Conservation (phyloP, 2,329 filamentous ascomycete species). For the Claviceps capensis region DNA sequence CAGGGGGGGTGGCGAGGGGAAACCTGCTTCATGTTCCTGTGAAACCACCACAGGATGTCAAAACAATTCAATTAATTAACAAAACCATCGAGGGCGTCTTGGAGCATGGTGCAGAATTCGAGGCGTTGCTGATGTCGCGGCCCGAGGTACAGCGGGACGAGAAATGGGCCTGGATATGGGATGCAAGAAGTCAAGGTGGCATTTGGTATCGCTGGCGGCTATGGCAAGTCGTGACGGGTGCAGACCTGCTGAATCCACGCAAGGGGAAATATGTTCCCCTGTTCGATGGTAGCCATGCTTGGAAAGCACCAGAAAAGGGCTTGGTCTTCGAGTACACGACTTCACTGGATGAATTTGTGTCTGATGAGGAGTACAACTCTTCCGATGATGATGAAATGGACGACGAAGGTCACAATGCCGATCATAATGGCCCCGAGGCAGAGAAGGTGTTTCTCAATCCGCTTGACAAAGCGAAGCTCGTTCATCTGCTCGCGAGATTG, state of each 20-base stretch:
- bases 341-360: constrained; percentile 63
- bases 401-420: constrained; percentile 38
- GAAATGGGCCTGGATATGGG: constrained; percentile 90
- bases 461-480: constrained; percentile 69
- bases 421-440: constrained; percentile 29
- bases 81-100: constrained; percentile 72
- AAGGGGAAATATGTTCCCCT: constrained; percentile 46
- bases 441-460: constrained; percentile 63
- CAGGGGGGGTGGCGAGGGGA: constrained; percentile 29
- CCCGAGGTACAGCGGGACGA: constrained; percentile 74
- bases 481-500: constrained; percentile 69
- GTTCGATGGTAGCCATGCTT: constrained; percentile 65
- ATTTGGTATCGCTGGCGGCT: constrained; percentile 89
- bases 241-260: constrained; percentile 26
- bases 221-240: constrained; percentile 71
- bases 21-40: constrained; percentile 55
- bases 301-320: constrained; percentile 57
- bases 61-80: constrained; percentile 71
- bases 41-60: constrained; percentile 62
- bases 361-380: constrained; percentile 74
- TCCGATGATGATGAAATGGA: constrained; percentile 68
- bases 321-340: constrained; percentile 75
- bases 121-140: constrained; percentile 80
- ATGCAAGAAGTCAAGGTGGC: constrained; percentile 63
- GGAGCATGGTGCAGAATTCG: constrained; percentile 72